These are phyloP conservation scores for Canna indica DNA, from an alignment of 176 grass and related monocot species.

Conservation along the genomic window DNA sequence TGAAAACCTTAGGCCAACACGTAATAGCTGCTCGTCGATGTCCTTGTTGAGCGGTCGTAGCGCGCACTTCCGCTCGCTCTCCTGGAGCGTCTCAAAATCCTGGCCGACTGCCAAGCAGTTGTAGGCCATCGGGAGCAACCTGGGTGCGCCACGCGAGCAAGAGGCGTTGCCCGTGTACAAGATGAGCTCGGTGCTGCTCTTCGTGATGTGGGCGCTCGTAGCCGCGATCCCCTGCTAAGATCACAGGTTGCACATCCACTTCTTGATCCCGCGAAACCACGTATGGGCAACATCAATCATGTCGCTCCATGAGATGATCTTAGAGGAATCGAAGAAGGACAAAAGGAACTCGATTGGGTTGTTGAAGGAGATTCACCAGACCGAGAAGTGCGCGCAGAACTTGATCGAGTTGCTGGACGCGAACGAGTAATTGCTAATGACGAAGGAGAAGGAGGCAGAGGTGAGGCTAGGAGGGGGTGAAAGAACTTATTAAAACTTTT, in stretches of 20 bases:
- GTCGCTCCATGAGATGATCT: not conserved
- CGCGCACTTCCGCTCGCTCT: too few relatives aligned
- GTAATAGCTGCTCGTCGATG: constrained; percentile 63
- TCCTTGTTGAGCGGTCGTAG: too few relatives aligned
- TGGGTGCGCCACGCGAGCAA: not conserved
- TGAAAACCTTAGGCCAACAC: too few relatives aligned
- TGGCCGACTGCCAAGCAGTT: constrained; percentile 1
- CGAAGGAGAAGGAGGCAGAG: not conserved
- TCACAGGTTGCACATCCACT: constrained; percentile 1
- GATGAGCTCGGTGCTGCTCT: constrained; percentile 9
- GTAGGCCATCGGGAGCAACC: constrained; percentile 1
- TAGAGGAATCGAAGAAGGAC: constrained; percentile 14
- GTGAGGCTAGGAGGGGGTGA: not conserved
- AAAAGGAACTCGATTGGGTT: not conserved
- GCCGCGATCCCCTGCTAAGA: constrained; percentile 8
- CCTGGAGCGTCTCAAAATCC: too few relatives aligned
- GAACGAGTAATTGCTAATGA: not conserved
- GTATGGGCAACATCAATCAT: not conserved
- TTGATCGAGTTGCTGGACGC: not conserved
- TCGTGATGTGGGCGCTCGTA: constrained; percentile 11
- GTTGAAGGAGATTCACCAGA: constrained; percentile 11
- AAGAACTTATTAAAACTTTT: too few relatives aligned
- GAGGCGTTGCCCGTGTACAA: too few relatives aligned
- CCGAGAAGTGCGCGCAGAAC: constrained; percentile 1
- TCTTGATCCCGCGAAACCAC: constrained; percentile 1